Base-by-base conservation (phyloP, 164 flowering plant genomes). In the Paratinospora sagittata region DNA sequence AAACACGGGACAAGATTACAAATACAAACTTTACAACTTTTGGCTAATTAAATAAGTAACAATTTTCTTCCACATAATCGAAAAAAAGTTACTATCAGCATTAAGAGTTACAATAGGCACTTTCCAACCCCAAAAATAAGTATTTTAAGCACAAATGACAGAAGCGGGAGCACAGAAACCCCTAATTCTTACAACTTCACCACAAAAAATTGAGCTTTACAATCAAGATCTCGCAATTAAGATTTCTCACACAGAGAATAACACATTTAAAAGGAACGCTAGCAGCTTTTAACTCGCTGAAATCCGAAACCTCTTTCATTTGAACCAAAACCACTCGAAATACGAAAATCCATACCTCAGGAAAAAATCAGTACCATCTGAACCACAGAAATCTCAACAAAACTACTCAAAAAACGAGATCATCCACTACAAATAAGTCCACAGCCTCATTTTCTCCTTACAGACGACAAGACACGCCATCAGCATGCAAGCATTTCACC, bases 191-290 rank as follows among this genome's bases (percentile, higher is more conserved):
- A 0, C 61, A 55, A 55, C 26, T 19, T 7, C 21, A 2, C 21
- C 9, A 43, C 47, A 55, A 55, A 5, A 69, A 69, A n/a, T 47
- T 49, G 71, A 49, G 14, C 36, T 30, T 27, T 21, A 55, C 24
- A 68, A 13, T 19, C 39, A 49, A 68, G 58, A 76, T 69, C 72
- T 21, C 30, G 41, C 37, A 8, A 34, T 23, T 55, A 24, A 0
- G 4, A 55, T 19, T 55, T 9, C 24, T 19, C 24, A 13, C 23
- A 57, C 12, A 63, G 19, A 21, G 16, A 63, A 37, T 0, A 62
- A 24, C 3, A 6, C 9, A 71, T 71, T 27, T 13, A 62, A 21
- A 27, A 43, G n/a, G 27, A 67, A 34, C 41, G 41, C n/a, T 71
- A 47, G 26, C 1, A 66, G 61, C 33, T 71, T 19, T 24, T n/a